Evolutionary conservation across 805 yeast species (phyloP).

Genomic region (Tetrapisispora phaffii): DNA sequence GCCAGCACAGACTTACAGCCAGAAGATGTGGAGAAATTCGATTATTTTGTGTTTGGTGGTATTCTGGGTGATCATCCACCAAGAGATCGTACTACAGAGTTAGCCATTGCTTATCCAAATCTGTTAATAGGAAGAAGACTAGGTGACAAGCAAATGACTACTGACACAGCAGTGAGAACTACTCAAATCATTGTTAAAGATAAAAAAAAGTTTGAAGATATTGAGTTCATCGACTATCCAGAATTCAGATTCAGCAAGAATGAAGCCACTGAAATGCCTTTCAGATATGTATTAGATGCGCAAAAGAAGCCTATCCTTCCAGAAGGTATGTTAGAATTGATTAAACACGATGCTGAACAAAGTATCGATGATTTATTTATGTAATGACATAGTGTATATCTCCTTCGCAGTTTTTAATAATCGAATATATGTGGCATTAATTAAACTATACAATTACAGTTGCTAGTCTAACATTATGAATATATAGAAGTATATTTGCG

Average conservation of each 20-base stretch:
- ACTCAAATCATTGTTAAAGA: slow-evolving; percentile 70
- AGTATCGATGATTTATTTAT: slow-evolving; percentile 54
- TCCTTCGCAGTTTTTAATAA: neutral
- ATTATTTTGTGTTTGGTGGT: slow-evolving; percentile 93
- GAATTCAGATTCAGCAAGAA: slow-evolving; percentile 79
- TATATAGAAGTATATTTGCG: neutral
- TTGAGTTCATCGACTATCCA: slow-evolving; percentile 84
- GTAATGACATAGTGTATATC: neutral
- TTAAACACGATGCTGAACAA: slow-evolving; percentile 77
- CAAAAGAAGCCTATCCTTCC: slow-evolving; percentile 75
- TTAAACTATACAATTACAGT: too few species aligned
- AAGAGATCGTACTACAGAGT: slow-evolving; percentile 86
- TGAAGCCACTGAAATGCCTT: slow-evolving; percentile 97
- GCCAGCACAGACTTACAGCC: slow-evolving; percentile 70
- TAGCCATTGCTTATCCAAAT: slow-evolving; percentile 62
- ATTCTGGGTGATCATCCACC: slow-evolving; percentile 89
- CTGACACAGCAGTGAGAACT: slow-evolving; percentile 93
- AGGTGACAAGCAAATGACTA: slow-evolving; percentile 89
- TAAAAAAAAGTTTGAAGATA: slow-evolving; percentile 51
- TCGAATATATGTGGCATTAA: neutral
- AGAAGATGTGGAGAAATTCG: slow-evolving; percentile 53
- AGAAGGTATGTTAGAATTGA: slow-evolving; percentile 79
- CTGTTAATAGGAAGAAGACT: slow-evolving; percentile 71
- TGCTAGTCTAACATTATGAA: neutral
- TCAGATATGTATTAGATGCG: slow-evolving; percentile 66